Evolutionary conservation across 768 basidiomycete species (phyloP).

Genomic region (Chiua virens): DNA sequence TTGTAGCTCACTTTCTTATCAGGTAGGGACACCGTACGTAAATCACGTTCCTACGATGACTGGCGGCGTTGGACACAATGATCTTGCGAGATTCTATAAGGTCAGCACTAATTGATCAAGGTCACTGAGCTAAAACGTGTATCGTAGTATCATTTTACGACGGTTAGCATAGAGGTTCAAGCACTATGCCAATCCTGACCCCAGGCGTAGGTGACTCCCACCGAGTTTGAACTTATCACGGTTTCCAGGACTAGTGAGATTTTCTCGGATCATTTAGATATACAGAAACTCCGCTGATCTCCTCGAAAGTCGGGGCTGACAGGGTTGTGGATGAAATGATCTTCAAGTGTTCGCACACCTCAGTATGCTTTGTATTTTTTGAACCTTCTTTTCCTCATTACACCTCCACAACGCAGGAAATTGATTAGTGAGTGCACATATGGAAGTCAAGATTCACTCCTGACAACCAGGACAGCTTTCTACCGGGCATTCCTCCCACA

Average conservation of each 20-base stretch:
- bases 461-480: conserved; percentile 16
- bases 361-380: conserved; percentile 18
- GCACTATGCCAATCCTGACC: conserved; percentile 1
- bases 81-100: conserved; percentile 48
- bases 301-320: conserved; percentile 38
- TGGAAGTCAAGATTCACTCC: background rate
- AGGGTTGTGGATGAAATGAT: conserved; percentile 50
- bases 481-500: conserved; percentile 38
- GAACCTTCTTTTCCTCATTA: background rate
- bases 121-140: background rate
- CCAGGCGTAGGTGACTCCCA: conserved; percentile 37
- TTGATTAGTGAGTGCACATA: conserved; percentile 36
- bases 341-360: conserved; percentile 42
- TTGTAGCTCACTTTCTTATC: conserved; percentile 1
- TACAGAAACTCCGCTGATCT: background rate
- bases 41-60: conserved; percentile 47
- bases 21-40: conserved; percentile 43
- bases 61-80: conserved; percentile 44
- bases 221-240: conserved; percentile 39
- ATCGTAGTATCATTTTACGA: conserved; percentile 41
- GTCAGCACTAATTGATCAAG: conserved; percentile 14
- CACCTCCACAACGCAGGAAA: conserved; percentile 31
- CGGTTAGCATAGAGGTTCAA: conserved; percentile 16
- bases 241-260: conserved; percentile 41
- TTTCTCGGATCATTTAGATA: background rate